Evolutionary conservation across 345 rosid genomes (phyloP).

Genomic region (Moringa oleifera): DNA sequence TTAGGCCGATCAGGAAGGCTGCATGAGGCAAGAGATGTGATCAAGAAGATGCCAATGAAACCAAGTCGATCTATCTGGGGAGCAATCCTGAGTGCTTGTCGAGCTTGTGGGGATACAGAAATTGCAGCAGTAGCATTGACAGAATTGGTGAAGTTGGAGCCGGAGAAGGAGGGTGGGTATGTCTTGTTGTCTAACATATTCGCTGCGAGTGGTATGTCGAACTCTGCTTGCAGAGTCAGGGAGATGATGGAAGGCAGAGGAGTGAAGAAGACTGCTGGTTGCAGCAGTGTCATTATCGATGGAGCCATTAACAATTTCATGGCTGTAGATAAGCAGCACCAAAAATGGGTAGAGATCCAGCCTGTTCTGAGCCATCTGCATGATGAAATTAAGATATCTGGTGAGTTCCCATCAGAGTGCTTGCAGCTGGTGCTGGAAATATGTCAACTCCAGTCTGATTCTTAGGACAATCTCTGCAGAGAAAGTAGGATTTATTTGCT

Average conservation of each 20-base stretch:
- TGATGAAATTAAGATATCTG: conserved; percentile 28
- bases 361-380: conserved; percentile 20
- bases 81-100: conserved; percentile 40
- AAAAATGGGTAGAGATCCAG: conserved; percentile 32
- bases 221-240: conserved; percentile 37
- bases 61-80: conserved; percentile 54
- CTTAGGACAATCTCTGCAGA: too few species aligned
- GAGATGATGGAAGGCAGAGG: conserved; percentile 42
- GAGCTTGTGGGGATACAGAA: conserved; percentile 35
- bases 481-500: too few species aligned
- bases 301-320: conserved; percentile 39
- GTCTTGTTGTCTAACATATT: conserved; percentile 49
- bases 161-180: conserved; percentile 53
- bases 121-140: conserved; percentile 45
- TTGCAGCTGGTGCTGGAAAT: not conserved
- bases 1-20: conserved; percentile 48
- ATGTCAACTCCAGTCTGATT: not conserved
- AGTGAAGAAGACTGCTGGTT: conserved; percentile 47
- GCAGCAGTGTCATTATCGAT: conserved; percentile 37
- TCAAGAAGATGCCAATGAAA: conserved; percentile 42
- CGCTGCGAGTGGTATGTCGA: conserved; percentile 42
- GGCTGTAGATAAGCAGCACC: conserved; percentile 43
- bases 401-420: conserved; percentile 4
- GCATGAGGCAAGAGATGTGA: conserved; percentile 35
- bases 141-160: conserved; percentile 47